Evolutionary conservation across 805 yeast genomes (phyloP), one percentile per base, ranked within the genome.

Genomic region (Hanseniaspora lachancei): DNA sequence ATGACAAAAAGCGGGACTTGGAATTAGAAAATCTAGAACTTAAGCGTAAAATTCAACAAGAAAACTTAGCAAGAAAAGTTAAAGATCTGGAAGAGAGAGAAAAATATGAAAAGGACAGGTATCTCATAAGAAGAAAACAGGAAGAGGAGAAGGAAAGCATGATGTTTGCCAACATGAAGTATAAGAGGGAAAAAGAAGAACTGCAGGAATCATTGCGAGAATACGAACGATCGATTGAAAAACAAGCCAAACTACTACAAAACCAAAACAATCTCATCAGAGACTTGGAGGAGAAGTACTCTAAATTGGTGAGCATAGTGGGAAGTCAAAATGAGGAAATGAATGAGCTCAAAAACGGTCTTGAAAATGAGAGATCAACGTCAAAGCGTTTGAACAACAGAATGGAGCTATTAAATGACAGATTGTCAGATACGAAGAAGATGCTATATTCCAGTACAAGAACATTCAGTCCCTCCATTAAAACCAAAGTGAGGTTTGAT

Each of bases 241-340:
- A 21, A 29, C 50, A 53, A n/a, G 13, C 23, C 21, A 24, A 12
- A 29, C 23, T 46, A 24, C 16, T 53, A 15, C 29, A 53, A 8
- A 18, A 39, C 5, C 56, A 53, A 21, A 39, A 53, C 15, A 23
- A 39, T n/a, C n/a, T 46, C 15, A 53, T 53, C 15, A 29, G 13
- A 20, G 38, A 53, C 32, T 32, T 53, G 18, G 56, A 53, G 24
- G 29, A 46, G 3, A 53, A 53, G 16, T 53, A 53, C 23, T 27
- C 48, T 10, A 32, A 41, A 6, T 18, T 53, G 24, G 16, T 34
- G 3, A 15, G 27, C 10, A 13, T 46, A 16, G 35, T 53, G 8
- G 46, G 36, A 20, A 29, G 40, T 18, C 56, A 53, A 21, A 53
- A 36, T 21, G 47, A 44, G 6, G 56, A 53, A 53, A 34, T 53